Evolutionary conservation across 1,284 basidiomycete species (phyloP).

Genomic region (Erythrobasidium hasegawianum): DNA sequence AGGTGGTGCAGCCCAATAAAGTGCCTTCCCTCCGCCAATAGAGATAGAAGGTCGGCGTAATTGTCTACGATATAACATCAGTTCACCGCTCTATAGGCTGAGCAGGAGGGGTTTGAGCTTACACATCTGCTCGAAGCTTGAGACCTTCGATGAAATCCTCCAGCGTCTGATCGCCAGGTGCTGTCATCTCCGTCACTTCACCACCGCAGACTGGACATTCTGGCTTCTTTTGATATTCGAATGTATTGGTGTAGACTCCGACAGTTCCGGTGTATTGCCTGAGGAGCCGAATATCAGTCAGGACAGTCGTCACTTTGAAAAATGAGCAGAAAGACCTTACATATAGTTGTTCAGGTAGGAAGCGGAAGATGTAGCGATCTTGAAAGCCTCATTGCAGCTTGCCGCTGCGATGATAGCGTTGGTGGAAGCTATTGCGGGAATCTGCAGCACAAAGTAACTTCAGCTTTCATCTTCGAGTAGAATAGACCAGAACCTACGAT

Average conservation of each 20-base stretch:
- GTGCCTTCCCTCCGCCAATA: constrained; percentile 57
- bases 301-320: no score
- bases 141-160: constrained; percentile 80
- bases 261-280: constrained; percentile 77
- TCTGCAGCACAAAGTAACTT: constrained; percentile 6
- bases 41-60: constrained; percentile 87
- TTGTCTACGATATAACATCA: constrained; percentile 60
- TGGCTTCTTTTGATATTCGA: constrained; percentile 84
- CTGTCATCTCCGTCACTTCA: constrained; percentile 67
- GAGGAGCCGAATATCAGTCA: constrained; percentile 50
- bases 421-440: constrained; percentile 80
- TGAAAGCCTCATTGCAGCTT: constrained; percentile 99
- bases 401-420: constrained; percentile 95
- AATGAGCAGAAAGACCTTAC: constrained; percentile 43
- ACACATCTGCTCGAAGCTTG: constrained; percentile 81
- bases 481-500: constrained; percentile 60
- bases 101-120: constrained; percentile 47
- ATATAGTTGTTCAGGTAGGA: constrained; percentile 98
- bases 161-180: constrained; percentile 69
- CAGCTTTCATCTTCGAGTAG: no score
- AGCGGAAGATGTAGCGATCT: constrained; percentile 91
- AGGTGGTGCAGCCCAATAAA: constrained; percentile 90
- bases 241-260: constrained; percentile 95
- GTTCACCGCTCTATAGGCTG: neutral
- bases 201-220: constrained; percentile 98